Evolutionary conservation across 352 stramenopile genomes (phyloP).

Genomic region (Globisporangium canariense): DNA sequence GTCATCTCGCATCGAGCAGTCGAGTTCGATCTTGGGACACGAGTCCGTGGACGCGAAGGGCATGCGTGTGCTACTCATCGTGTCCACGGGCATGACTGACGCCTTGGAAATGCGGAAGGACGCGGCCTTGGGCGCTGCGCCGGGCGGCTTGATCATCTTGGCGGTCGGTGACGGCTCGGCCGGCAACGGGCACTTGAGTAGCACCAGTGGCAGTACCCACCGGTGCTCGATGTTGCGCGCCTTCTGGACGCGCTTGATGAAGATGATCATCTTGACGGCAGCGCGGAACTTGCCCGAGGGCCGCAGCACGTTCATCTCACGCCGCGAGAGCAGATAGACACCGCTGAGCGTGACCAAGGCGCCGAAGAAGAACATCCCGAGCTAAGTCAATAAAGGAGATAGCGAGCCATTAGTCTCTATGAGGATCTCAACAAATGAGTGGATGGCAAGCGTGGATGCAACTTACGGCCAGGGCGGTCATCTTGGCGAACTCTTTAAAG

Average conservation of each 20-base stretch:
- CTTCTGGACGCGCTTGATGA: constrained; percentile 65
- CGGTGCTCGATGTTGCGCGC: constrained; percentile 42
- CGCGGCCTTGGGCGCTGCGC: constrained; percentile 5
- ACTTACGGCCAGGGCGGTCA: constrained; percentile 41
- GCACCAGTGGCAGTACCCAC: constrained; percentile 24
- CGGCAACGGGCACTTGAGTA: constrained; percentile 16
- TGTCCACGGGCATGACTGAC: constrained; percentile 59
- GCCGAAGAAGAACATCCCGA: constrained; percentile 73
- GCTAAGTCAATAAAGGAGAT: constrained; percentile 11
- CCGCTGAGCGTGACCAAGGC: constrained; percentile 66
- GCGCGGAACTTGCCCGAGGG: constrained; percentile 44
- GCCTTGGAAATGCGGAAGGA: constrained; percentile 41
- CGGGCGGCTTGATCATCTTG: constrained; percentile 9
- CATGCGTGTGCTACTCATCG: not conserved
- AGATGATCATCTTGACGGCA: constrained; percentile 52
- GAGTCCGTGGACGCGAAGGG: not conserved
- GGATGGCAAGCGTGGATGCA: not conserved
- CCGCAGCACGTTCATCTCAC: constrained; percentile 63
- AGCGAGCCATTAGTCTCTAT: not conserved
- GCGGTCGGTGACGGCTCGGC: not conserved
- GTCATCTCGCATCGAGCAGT: constrained; percentile 9
- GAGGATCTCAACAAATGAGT: not conserved
- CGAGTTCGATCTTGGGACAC: constrained; percentile 7
- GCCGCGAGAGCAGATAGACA: constrained; percentile 62
- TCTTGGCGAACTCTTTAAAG: constrained; percentile 79